Evolutionary conservation across 1,284 basidiomycete genomes (phyloP).

Genomic region (Naganishia sp.): DNA sequence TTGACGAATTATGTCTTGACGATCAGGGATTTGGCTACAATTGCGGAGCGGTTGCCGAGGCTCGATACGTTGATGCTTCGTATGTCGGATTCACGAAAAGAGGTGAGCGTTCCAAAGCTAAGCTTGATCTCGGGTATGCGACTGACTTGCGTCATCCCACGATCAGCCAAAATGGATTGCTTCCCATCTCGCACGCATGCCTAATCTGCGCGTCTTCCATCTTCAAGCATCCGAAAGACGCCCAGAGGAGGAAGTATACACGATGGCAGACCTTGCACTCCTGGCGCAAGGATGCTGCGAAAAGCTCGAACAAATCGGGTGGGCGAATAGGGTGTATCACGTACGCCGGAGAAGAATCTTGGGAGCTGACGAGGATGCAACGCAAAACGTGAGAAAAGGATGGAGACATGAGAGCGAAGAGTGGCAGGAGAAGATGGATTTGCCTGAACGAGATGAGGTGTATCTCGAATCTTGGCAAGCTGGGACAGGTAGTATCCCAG

Average conservation of each 20-base stretch:
- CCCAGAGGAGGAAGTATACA: constrained; percentile 34
- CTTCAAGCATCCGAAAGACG: constrained; percentile 42
- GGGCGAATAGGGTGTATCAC: constrained; percentile 49
- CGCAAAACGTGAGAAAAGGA: not conserved
- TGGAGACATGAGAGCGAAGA: constrained; percentile 10
- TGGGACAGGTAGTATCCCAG: constrained; percentile 42
- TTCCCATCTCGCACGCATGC: constrained; percentile 14
- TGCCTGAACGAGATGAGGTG: constrained; percentile 35
- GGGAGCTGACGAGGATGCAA: not conserved
- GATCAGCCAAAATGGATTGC: constrained; percentile 20
- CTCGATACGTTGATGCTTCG: constrained; percentile 28
- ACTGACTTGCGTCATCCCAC: constrained; percentile 28
- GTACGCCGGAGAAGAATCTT: constrained; percentile 38
- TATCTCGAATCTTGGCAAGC: constrained; percentile 45
- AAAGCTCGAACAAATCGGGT: constrained; percentile 46
- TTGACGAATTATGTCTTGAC: constrained; percentile 26
- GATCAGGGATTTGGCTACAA: constrained; percentile 19
- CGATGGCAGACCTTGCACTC: constrained; percentile 36
- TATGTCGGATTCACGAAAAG: constrained; percentile 21
- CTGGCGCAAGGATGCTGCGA: constrained; percentile 39
- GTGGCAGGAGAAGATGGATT: not conserved
- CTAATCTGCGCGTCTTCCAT: constrained; percentile 41
- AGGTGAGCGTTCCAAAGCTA: not conserved
- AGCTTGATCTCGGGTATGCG: not conserved
- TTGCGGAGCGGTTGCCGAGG: constrained; percentile 15